phyloP scores from a whole-genome alignment of 192 early-diverging fungal genomes.

The Backusella psychrophila region DNA sequence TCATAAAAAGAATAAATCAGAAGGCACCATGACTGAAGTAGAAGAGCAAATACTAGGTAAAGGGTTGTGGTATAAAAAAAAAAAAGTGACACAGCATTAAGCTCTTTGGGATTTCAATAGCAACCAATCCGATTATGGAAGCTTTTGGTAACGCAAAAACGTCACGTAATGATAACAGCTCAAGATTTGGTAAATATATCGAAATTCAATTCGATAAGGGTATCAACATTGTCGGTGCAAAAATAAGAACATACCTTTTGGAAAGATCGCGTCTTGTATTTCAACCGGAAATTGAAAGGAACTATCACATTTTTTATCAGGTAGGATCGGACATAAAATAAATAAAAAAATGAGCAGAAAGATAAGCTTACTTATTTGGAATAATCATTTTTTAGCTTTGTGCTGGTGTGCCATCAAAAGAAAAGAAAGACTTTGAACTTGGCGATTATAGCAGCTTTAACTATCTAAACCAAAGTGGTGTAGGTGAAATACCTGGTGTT shows the following conservation, averaged over 20 bases:
- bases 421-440: constrained; percentile 77
- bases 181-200: constrained; percentile 98
- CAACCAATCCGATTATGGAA: constrained; percentile 99
- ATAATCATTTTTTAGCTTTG: constrained; percentile 56
- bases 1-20: constrained; percentile 41
- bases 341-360: not conserved
- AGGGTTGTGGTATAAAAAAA: not conserved
- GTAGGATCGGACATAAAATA: constrained; percentile 19
- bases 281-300: constrained; percentile 91
- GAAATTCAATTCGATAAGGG: constrained; percentile 91
- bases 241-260: constrained; percentile 93
- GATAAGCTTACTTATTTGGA: not conserved
- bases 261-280: constrained; percentile 94
- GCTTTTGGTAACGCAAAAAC: constrained; percentile 99
- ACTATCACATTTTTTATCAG: constrained; percentile 99
- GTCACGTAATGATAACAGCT: constrained; percentile 97
- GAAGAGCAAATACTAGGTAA: constrained; percentile 78
- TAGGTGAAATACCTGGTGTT: constrained; percentile 75
- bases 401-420: constrained; percentile 79
- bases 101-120: constrained; percentile 30
- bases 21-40: constrained; percentile 61
- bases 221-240: constrained; percentile 88
- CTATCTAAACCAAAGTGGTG: constrained; percentile 87
- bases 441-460: constrained; percentile 70
- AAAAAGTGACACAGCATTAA: not conserved